Evolutionary conservation across 192 early-diverging fungal genomes (phyloP).

Genomic region (Oehlia diaphana): DNA sequence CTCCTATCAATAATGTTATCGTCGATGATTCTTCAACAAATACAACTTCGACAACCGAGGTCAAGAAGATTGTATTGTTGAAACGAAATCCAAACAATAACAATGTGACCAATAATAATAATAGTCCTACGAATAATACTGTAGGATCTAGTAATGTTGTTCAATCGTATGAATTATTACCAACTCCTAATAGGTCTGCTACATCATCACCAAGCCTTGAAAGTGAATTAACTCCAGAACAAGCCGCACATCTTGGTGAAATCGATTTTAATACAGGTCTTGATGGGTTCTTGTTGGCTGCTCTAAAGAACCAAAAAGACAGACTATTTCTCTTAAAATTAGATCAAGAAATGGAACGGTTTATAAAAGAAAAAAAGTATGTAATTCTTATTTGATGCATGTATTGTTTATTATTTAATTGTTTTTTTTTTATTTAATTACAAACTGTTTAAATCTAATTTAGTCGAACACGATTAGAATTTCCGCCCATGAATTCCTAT

Average conservation of each 20-base stretch:
- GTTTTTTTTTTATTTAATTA: slow-evolving; percentile 13
- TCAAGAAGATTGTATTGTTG: slow-evolving; percentile 20
- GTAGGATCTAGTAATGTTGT: background rate
- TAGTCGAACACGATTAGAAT: slow-evolving; percentile 59
- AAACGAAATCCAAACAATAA: slow-evolving; percentile 22
- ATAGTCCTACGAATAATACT: background rate
- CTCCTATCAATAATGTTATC: background rate
- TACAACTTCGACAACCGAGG: background rate
- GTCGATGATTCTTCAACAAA: slow-evolving; percentile 10
- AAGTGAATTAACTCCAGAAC: slow-evolving; percentile 8
- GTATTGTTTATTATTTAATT: background rate
- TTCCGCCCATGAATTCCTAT: slow-evolving; percentile 72
- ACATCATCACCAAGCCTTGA: slow-evolving; percentile 21
- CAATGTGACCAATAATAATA: slow-evolving; percentile 1
- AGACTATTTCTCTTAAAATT: slow-evolving; percentile 68
- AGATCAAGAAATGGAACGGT: slow-evolving; percentile 62
- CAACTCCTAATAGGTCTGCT: slow-evolving; percentile 12
- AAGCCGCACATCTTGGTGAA: slow-evolving; percentile 25
- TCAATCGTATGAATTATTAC: background rate
- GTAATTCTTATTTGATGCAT: background rate
- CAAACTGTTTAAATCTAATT: background rate
- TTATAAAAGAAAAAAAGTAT: slow-evolving; percentile 61
- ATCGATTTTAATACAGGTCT: slow-evolving; percentile 38
- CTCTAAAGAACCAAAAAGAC: slow-evolving; percentile 63
- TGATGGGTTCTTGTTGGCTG: slow-evolving; percentile 62